A percentile compares a stretch with the other conserved stretches of the same genome.
These are phyloP conservation scores for Echinosophora koreensis DNA, from an alignment of 306 rosid species.

Conservation along the genomic window DNA sequence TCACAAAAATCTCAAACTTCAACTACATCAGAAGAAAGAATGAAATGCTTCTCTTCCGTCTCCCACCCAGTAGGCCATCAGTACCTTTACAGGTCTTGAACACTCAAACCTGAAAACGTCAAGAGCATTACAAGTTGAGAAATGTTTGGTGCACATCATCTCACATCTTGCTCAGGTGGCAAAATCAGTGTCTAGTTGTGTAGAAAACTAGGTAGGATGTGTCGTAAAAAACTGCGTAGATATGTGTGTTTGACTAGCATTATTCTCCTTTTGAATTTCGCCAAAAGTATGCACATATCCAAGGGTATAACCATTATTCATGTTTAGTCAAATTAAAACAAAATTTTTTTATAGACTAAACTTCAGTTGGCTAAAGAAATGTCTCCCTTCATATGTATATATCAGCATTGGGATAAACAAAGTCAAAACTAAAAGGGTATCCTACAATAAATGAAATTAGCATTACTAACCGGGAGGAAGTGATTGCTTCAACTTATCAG, in stretches of 20 bases:
- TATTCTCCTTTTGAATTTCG: background rate
- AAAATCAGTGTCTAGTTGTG: too few species aligned
- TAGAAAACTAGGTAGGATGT: too few species aligned
- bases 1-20: conserved; percentile 38
- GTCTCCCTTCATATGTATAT: background rate
- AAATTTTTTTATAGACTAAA: background rate
- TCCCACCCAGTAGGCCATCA: background rate
- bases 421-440: too few species aligned
- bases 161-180: background rate
- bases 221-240: too few species aligned
- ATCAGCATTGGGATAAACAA: background rate
- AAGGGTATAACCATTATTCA: background rate
- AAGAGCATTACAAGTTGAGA: background rate
- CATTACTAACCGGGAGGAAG: conserved; percentile 74
- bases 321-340: background rate
- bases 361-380: background rate
- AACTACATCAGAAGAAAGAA: conserved; percentile 27
- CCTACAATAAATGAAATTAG: background rate
- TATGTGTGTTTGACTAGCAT: too few species aligned
- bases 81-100: conserved; percentile 74
- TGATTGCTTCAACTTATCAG: conserved; percentile 91
- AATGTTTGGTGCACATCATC: background rate
- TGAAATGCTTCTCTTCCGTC: conserved; percentile 15
- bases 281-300: background rate
- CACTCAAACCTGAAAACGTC: conserved; percentile 74